Evolutionary conservation across 805 yeast genomes (phyloP).

Genomic region (Danielia oregonensis): DNA sequence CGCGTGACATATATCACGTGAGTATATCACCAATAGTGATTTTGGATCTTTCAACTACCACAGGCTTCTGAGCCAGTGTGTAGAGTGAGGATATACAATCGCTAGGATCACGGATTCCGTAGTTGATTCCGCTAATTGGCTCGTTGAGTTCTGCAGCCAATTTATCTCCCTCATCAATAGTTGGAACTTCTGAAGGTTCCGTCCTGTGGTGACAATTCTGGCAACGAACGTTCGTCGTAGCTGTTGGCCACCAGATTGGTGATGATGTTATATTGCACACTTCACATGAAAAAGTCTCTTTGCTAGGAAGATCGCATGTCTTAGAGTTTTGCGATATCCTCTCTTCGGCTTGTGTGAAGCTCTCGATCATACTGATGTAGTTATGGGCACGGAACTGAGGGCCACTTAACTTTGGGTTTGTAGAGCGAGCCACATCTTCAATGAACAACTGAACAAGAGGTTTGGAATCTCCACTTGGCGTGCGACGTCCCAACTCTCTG

Average conservation of each 20-base stretch:
- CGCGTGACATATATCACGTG: conserved; percentile 8
- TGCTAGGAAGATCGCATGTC: conserved; percentile 1
- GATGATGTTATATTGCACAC: conserved; percentile 24
- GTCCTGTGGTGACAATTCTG: conserved; percentile 30
- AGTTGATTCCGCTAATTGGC: conserved; percentile 30
- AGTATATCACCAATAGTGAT: conserved; percentile 8
- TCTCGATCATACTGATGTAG: conserved; percentile 22
- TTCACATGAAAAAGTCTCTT: conserved; percentile 13
- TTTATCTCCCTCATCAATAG: conserved; percentile 13
- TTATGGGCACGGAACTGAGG: conserved; percentile 30
- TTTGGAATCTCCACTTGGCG: conserved; percentile 22
- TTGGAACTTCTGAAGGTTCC: conserved; percentile 4
- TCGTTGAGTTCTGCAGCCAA: conserved; percentile 18
- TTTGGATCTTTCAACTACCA: conserved; percentile 4
- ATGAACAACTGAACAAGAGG: conserved; percentile 41
- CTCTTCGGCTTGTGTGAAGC: conserved; percentile 13
- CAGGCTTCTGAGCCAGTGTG: conserved; percentile 1
- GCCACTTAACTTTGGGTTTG: conserved; percentile 22
- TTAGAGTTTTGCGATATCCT: not conserved
- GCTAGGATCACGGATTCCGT: conserved; percentile 24
- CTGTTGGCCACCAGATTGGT: conserved; percentile 36
- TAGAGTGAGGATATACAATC: conserved; percentile 8
- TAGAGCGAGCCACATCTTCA: conserved; percentile 27
- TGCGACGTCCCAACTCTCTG: conserved; percentile 27
- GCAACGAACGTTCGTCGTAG: conserved; percentile 14